Base-by-base conservation (phyloP, 2,329 filamentous ascomycete species). In the Penicillium verrucosum region DNA sequence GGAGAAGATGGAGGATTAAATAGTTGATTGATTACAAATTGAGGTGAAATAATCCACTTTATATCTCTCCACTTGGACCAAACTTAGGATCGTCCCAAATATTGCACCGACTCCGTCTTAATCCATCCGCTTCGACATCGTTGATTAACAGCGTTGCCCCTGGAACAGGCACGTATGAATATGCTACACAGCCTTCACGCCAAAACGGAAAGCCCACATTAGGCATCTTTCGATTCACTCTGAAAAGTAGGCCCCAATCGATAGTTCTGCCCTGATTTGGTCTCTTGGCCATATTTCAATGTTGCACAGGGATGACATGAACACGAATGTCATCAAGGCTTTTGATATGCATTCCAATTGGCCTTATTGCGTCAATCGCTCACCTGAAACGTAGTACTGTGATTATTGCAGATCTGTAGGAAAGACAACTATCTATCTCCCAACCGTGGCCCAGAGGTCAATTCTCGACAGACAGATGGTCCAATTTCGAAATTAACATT, bases 101-200 rank as follows among this genome's bases (percentile, higher is more conserved):
- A 48, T 54, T 54, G 43, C 43, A 16, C 51, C 51, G 51, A 48
- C 51, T 54, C 51, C 51, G 43, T 48, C 43, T 48, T 25, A 25
- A 25, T 40, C 27, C 41, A n/a, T 34, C 49, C 51, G 43, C 7
- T 36, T 47, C 21, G 9, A 51, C 48, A 25, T 1, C 23, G 30
- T 38, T 7, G 2, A 2, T 46, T 14, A 34, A 46, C 18, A 46
- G 30, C 18, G 18, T 46, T 46, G 12, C 18, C 44, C 18, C 44
- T 23, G 14, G 9, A 34, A n/a, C 12, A 23, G 30, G 18, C 43
- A 23, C 43, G 11, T 8, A 7, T 16, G n/a, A 21, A 30, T 21
- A 21, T 16, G 42, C 27, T 25, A 25, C 29, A 34, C 30, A 46
- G 21, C 18, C 21, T 34, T 36, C 43, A 32, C 18, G 29, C n/a